Percentiles rank a stretch among this genome's conserved stretches.
Conservation (phyloP, 2,329 filamentous ascomycete genomes). For the Helotiales sp. region DNA sequence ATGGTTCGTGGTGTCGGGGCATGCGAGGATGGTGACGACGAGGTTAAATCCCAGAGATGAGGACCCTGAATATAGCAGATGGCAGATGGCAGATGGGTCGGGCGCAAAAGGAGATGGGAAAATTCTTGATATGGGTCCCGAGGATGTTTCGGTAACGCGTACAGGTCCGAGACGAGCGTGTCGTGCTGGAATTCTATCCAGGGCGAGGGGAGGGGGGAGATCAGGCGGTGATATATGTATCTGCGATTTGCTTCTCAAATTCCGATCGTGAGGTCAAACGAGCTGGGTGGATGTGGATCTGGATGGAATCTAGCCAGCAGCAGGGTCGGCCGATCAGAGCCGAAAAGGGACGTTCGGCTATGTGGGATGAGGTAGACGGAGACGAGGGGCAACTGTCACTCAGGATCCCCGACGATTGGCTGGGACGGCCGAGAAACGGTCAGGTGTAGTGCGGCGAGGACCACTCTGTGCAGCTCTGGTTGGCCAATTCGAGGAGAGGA, state of each 20-base stretch:
- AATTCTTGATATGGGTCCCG: too few species aligned
- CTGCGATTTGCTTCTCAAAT: background rate
- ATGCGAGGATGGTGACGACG: background rate
- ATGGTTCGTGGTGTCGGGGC: background rate
- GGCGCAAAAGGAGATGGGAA: background rate
- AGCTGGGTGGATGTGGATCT: background rate
- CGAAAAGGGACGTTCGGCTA: background rate
- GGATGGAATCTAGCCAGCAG: background rate
- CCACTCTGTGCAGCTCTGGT: too few species aligned
- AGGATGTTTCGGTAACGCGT: too few species aligned
- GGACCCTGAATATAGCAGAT: background rate
- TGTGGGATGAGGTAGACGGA: slow-evolving; percentile 11
- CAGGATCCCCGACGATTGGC: background rate
- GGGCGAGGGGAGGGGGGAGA: background rate
- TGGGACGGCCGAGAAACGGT: background rate
- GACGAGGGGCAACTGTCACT: background rate
- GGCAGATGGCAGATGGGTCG: background rate
- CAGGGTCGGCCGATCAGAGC: slow-evolving; percentile 6
- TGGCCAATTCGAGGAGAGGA: too few species aligned
- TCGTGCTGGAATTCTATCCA: too few species aligned
- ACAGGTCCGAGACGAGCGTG: too few species aligned
- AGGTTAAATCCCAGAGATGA: background rate
- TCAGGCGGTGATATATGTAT: background rate
- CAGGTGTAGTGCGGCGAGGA: background rate
- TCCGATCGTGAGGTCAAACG: background rate